Conservation (phyloP, 345 rosid species). For the Moricandia arvensis region DNA sequence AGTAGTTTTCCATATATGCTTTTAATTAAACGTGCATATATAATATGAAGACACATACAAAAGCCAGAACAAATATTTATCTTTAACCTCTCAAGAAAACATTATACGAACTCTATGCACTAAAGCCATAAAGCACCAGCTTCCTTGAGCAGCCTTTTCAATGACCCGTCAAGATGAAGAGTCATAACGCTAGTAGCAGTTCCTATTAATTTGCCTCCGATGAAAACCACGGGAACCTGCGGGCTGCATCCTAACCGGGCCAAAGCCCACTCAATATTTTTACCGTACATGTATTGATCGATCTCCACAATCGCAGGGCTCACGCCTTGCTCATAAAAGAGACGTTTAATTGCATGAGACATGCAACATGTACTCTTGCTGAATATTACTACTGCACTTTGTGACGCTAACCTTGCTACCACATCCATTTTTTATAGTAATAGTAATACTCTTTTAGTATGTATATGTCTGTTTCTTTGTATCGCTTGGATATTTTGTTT, state of each 20-base stretch:
- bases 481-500: constrained; percentile 7
- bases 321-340: constrained; percentile 89
- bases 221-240: constrained; percentile 72
- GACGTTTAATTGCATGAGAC: constrained; percentile 84
- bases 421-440: constrained; percentile 60
- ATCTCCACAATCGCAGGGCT: constrained; percentile 80
- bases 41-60: constrained; percentile 30
- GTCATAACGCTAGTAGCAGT: constrained; percentile 81
- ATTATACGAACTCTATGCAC: not conserved
- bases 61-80: constrained; percentile 9
- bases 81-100: not conserved
- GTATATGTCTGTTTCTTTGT: not conserved
- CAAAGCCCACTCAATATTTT: constrained; percentile 80
- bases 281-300: constrained; percentile 63
- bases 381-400: constrained; percentile 92
- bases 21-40: constrained; percentile 23
- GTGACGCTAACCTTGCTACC: constrained; percentile 67
- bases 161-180: constrained; percentile 79
- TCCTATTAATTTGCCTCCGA: constrained; percentile 84
- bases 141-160: constrained; percentile 74
- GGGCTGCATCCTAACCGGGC: constrained; percentile 76
- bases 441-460: constrained; percentile 6
- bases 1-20: constrained; percentile 28
- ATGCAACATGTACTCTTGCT: constrained; percentile 92
- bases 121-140: constrained; percentile 93